A percentile compares a stretch with the other conserved stretches of the same genome.
Conservation (phyloP, 2,329 filamentous ascomycete species). For the Epichloe brachyelytri region DNA sequence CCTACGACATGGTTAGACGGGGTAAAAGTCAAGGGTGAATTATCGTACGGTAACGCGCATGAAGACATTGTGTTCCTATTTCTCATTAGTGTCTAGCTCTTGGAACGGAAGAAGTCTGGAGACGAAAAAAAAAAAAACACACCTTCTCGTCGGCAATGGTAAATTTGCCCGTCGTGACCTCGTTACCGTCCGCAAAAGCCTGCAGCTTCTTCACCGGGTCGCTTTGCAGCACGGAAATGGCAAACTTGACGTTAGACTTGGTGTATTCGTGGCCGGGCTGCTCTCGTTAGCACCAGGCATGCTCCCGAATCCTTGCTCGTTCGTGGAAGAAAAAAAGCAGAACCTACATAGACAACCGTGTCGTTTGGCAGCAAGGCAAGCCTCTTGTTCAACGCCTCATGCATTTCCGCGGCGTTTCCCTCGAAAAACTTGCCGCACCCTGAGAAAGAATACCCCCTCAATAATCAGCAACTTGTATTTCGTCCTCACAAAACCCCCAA, state of each 20-base stretch:
- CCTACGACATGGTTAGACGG: conserved; percentile 30
- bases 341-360: conserved; percentile 73
- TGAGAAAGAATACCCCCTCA: conserved; percentile 17
- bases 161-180: conserved; percentile 87
- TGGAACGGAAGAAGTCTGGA: not conserved
- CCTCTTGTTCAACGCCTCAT: conserved; percentile 79
- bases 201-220: conserved; percentile 66
- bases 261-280: conserved; percentile 96
- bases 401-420: conserved; percentile 79
- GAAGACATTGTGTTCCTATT: conserved; percentile 83
- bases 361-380: conserved; percentile 74
- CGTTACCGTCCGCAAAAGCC: conserved; percentile 63
- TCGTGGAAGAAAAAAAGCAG: not conserved
- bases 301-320: not conserved
- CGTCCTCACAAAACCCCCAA: not conserved
- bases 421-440: conserved; percentile 96
- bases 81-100: not conserved
- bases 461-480: too few species aligned
- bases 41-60: conserved; percentile 68
- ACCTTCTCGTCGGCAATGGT: conserved; percentile 97
- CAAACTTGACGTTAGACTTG: conserved; percentile 90
- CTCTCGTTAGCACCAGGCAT: not conserved
- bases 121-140: conserved; percentile 8
- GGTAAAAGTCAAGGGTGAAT: not conserved
- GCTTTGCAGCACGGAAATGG: conserved; percentile 59